phyloP scores from a whole-genome alignment of 1,284 basidiomycete genomes.

The Apiotrichum laibachii region DNA sequence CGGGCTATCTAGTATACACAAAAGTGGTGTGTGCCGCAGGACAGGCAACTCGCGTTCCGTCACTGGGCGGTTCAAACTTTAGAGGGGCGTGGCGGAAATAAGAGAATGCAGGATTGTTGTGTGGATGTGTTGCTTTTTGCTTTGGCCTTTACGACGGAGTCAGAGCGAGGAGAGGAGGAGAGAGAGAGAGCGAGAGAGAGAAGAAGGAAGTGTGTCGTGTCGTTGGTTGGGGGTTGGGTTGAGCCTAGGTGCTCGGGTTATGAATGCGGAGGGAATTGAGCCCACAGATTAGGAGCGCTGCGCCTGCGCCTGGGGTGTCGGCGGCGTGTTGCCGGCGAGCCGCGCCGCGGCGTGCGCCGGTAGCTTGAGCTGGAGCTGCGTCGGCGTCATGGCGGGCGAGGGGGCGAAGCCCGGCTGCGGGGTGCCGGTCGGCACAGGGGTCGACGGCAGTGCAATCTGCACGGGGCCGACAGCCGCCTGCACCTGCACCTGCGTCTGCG shows the following conservation, averaged over 20 bases:
- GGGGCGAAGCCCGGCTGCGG: slow-evolving; percentile 10
- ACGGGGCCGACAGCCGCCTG: slow-evolving; percentile 16
- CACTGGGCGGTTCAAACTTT: too few species aligned
- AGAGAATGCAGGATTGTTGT: too few species aligned
- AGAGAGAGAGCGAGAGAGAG: neutral
- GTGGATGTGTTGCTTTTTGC: too few species aligned
- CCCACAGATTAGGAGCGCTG: slow-evolving; percentile 17
- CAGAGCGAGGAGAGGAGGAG: neutral
- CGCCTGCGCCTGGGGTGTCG: slow-evolving; percentile 24
- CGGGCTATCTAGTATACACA: neutral
- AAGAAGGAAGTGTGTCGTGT: neutral
- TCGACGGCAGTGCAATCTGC: neutral
- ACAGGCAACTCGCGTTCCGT: too few species aligned
- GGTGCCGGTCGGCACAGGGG: neutral
- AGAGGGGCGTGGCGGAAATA: too few species aligned
- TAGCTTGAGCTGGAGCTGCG: slow-evolving; percentile 41
- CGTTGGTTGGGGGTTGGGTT: neutral
- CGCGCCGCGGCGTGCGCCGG: slow-evolving; percentile 45
- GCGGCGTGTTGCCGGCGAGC: slow-evolving; percentile 24
- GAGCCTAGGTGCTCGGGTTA: too few species aligned
- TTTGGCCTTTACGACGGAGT: neutral
- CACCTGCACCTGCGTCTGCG: slow-evolving; percentile 22
- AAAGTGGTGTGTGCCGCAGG: neutral
- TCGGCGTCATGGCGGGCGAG: slow-evolving; percentile 24
- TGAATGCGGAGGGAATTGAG: neutral